Percentiles rank a stretch among this genome's conserved stretches.
phyloP scores from a whole-genome alignment of 2,329 filamentous ascomycete genomes.

The Diaporthe velutina region DNA sequence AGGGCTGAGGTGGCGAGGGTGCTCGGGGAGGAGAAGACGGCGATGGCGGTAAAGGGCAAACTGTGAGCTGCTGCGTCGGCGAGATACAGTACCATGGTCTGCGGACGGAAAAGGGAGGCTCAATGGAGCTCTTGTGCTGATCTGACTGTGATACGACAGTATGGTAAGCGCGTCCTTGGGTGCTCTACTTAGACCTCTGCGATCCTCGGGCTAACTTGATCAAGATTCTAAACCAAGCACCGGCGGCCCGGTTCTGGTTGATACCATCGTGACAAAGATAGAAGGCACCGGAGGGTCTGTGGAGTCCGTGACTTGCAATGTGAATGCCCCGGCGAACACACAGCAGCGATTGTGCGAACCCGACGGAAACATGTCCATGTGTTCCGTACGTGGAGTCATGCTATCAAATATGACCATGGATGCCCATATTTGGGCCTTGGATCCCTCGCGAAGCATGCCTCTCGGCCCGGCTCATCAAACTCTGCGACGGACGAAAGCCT shows the following conservation, averaged over 20 bases:
- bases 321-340: neutral
- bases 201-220: neutral
- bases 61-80: constrained; percentile 48
- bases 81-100: too few relatives aligned
- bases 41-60: constrained; percentile 52
- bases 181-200: neutral
- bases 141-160: neutral
- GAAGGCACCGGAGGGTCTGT: too few relatives aligned
- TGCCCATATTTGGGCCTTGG: neutral
- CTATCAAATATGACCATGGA: neutral
- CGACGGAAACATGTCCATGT: neutral
- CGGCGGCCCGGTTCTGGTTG: too few relatives aligned
- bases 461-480: neutral
- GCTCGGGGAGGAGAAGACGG: constrained; percentile 55
- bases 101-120: neutral
- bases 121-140: neutral
- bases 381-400: too few relatives aligned
- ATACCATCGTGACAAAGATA: neutral
- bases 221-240: neutral
- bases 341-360: neutral
- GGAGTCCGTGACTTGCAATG: neutral
- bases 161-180: neutral
- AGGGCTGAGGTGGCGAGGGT: constrained; percentile 63
- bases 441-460: neutral
- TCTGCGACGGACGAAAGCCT: neutral